These are phyloP conservation scores for Aspergillus carbonarius DNA, from an alignment of 2,329 filamentous ascomycete genomes.

Conservation along the genomic window DNA sequence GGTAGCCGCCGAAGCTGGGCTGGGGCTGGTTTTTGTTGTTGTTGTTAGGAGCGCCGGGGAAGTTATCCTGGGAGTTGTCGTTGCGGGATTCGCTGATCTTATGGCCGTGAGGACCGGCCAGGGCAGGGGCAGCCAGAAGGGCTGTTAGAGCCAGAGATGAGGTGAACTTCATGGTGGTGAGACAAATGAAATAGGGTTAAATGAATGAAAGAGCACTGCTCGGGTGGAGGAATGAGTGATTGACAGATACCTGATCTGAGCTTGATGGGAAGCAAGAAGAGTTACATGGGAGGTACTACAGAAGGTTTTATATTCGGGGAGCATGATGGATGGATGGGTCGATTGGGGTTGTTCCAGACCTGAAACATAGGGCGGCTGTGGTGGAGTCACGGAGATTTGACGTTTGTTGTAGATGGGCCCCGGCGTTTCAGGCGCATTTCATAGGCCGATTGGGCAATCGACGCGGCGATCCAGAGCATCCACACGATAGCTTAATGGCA, in stretches of 20 bases:
- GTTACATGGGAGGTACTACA: neutral
- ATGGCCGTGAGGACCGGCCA: conserved; percentile 2
- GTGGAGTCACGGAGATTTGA: neutral
- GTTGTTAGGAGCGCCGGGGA: neutral
- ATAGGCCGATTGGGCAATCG: neutral
- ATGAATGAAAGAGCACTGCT: neutral
- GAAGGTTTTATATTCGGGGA: neutral
- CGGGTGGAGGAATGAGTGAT: neutral
- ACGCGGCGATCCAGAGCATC: neutral
- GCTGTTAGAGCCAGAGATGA: conserved; percentile 5
- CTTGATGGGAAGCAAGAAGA: neutral
- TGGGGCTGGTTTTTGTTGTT: neutral
- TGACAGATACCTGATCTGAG: neutral
- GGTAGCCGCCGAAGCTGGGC: neutral
- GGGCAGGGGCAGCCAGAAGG: conserved; percentile 4
- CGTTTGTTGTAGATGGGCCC: neutral
- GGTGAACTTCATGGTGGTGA: conserved; percentile 2
- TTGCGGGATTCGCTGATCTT: neutral
- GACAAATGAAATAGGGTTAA: neutral
- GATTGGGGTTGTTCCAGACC: neutral
- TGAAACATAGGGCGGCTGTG: neutral
- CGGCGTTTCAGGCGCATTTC: neutral
- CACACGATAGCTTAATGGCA: neutral
- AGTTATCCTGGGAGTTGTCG: neutral
- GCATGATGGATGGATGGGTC: neutral